A percentile compares a stretch with the other conserved stretches of the same genome.
These are phyloP conservation scores for Blastocystis sp. DNA, from an alignment of 352 stramenopile genomes.

Conservation along the genomic window DNA sequence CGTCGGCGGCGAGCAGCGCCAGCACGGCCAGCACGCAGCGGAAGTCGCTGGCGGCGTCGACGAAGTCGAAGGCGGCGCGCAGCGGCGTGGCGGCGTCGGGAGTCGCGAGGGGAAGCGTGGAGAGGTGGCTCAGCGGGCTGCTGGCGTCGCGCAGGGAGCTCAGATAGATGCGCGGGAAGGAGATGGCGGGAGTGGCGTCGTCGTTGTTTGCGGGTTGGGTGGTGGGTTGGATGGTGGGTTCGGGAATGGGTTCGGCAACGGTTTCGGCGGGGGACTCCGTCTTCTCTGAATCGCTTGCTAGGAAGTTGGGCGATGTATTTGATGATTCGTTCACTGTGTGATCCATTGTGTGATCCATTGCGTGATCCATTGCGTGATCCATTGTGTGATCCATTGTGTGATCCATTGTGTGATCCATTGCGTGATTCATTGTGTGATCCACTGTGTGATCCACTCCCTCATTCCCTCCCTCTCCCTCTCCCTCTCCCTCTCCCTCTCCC, in stretches of 20 bases:
- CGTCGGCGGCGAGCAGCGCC: background rate
- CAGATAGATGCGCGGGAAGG: slow-evolving; percentile 3
- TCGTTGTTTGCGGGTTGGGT: background rate
- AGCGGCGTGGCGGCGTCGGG: background rate
- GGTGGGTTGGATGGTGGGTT: background rate
- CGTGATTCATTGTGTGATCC: background rate
- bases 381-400: background rate
- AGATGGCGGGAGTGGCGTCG: background rate
- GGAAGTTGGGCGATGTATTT: too few relatives aligned
- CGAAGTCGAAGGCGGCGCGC: background rate
- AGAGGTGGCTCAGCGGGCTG: background rate
- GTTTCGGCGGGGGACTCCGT: background rate
- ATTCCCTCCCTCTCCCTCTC: background rate
- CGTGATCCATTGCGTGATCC: background rate
- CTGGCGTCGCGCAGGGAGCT: background rate
- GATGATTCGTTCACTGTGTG: background rate
- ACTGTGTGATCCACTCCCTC: background rate
- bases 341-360: background rate
- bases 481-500: background rate
- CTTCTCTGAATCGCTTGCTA: too few relatives aligned
- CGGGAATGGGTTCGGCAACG: background rate
- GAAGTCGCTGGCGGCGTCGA: background rate
- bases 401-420: background rate
- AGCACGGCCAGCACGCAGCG: background rate
- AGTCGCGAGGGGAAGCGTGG: background rate